These are phyloP conservation scores for Paxillus ammoniavirescens DNA, from an alignment of 768 basidiomycete genomes.

Conservation along the genomic window DNA sequence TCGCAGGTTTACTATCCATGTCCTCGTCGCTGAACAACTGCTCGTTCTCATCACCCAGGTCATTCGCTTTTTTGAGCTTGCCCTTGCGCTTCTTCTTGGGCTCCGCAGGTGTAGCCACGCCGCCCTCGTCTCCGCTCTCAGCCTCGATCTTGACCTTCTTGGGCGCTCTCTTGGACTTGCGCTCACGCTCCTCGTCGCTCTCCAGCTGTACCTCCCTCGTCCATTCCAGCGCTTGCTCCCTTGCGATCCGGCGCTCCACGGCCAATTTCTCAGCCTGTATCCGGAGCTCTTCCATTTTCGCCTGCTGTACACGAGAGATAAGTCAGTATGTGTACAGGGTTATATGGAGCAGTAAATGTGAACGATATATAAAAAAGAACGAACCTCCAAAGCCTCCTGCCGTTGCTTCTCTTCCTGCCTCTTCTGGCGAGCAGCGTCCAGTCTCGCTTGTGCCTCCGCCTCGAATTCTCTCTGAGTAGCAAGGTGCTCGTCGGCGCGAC, in stretches of 20 bases:
- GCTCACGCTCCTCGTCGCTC: conserved; percentile 81
- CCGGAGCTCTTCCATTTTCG: conserved; percentile 62
- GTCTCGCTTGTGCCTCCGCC: conserved; percentile 63
- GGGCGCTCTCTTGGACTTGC: conserved; percentile 52
- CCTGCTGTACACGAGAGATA: conserved; percentile 41
- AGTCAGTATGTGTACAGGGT: neutral
- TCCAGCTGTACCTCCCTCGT: conserved; percentile 61
- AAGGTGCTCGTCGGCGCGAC: conserved; percentile 79
- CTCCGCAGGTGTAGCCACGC: conserved; percentile 33
- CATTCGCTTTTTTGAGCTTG: conserved; percentile 58
- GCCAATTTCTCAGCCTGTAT: conserved; percentile 75
- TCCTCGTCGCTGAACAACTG: conserved; percentile 74
- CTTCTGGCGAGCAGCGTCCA: conserved; percentile 73
- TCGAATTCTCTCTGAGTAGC: conserved; percentile 70
- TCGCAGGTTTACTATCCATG: conserved; percentile 50
- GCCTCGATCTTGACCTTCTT: conserved; percentile 52
- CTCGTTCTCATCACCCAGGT: conserved; percentile 59
- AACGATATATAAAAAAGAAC: conserved; percentile 13
- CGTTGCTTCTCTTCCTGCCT: conserved; percentile 79
- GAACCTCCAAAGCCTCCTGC: conserved; percentile 63
- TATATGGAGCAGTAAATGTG: no score
- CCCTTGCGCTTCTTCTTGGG: conserved; percentile 80
- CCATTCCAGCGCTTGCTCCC: conserved; percentile 82
- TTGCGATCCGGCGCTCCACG: conserved; percentile 68
- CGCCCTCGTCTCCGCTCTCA: conserved; percentile 50